Base-by-base conservation (phyloP, 139 green algal genomes). In the Chlamydomonas sp. region DNA sequence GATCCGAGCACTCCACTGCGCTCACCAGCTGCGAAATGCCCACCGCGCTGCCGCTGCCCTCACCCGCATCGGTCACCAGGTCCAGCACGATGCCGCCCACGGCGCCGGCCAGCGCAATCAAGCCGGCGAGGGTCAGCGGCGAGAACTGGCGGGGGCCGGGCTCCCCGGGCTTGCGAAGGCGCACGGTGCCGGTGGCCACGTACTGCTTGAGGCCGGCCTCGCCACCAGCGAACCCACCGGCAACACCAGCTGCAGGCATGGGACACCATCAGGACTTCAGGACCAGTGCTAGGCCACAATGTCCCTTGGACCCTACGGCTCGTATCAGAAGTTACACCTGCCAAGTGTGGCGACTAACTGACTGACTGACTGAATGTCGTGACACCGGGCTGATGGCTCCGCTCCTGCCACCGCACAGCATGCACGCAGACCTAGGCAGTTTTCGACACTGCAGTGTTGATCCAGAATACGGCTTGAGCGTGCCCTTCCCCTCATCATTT, bases 151-250 rank as follows among this genome's bases (percentile, higher is more conserved):
- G 66, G 4, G 58, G 66, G 17, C 84, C 87, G 2, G 90, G 87
- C 84, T 90, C 73, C 20, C 84, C 72, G 9, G 87, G 86, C 61
- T 80, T 62, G 75, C 84, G 84, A 3, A 92, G 74, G 57, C 93
- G 89, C 57, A 98, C 8, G 12, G 97, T 94, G 15, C 96, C 96
- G 15, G 89, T 95, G 63, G 94, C 88, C 1, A 96, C 90, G 90
- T 96, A 98, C 68, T 93, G 80, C 83, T 93, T 89, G 63, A 98
- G 61, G 49, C 95, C 96, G 72, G 81, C 63, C 92, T 98, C 96
- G 59, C 96, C 96, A 58, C 95, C 96, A 14, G 96, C 95, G 93
- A 98, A 98, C 60, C 96, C 96, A 67, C 96, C 96, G 0, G 94
- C 95, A 4, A 95, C 88, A 61, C 93, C 94, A 57, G 87, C 90